Evolutionary conservation across 306 rosid genomes (phyloP), one percentile per base, ranked within the genome.

Genomic region (Cotoneaster glaucophyllus): DNA sequence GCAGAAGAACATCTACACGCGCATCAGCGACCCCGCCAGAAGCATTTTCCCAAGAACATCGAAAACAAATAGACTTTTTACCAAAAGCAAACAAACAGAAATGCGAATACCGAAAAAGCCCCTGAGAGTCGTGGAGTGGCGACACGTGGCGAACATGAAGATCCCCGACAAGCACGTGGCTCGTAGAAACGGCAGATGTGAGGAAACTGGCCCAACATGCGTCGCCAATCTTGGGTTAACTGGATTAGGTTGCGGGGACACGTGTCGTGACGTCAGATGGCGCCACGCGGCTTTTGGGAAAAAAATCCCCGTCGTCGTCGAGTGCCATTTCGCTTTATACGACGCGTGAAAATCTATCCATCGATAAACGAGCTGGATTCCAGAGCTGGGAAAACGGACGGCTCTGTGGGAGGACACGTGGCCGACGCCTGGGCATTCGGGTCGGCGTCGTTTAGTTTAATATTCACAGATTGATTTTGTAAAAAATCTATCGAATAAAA

Each of bases 71-170:
- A n/a, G n/a, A n/a, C 31, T 64, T 37, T 4, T 32, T 31, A n/a
- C 10, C 13, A 5, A 25, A 2, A 6, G 29, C 6, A 21, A 5
- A 1, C 1, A n/a, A 4, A 22, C 5, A 22, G 12, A 19, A 21
- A 19, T 4, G 2, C 0, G 50, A 83, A 82, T 81, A 67, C 28
- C 89, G 57, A 31, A n/a, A 83, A 2, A 53, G 32, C 62, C 68
- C 90, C 80, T 19, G 0, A 29, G 52, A 6, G 24, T 63, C 29
- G 58, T 31, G 10, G 18, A n/a, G 3, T 1, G 0, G 6, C 13
- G 85, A 86, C 88, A 77, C 86, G 88, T 87, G 91, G 91, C 8
- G 9, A 4, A 1, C 39, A 53, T 52, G 73, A 21, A 18, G 37
- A 43, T 7, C n/a, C 6, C 2, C 2, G 4, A 37, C 21, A 11